Conservation (phyloP, 2,329 filamentous ascomycete genomes). For the Fusarium equiseti region DNA sequence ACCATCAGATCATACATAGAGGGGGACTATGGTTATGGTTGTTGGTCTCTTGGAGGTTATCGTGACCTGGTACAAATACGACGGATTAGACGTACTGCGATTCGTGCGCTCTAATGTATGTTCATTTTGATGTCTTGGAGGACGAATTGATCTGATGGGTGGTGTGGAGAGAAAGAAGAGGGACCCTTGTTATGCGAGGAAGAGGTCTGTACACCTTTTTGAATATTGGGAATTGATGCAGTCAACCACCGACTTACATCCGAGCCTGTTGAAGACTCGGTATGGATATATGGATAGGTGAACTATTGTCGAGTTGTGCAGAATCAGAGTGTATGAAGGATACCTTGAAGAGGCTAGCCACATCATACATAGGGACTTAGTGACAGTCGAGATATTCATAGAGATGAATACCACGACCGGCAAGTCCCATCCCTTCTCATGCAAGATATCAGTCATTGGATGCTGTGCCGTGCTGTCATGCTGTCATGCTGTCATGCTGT, state of each 20-base stretch:
- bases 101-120: constrained; percentile 18
- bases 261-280: constrained; percentile 16
- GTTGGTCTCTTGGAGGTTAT: neutral
- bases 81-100: neutral
- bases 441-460: neutral
- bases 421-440: neutral
- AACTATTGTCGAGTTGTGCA: neutral
- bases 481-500: constrained; percentile 9
- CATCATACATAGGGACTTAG: neutral
- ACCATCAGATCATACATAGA: neutral
- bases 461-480: constrained; percentile 12
- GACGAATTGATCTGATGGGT: constrained; percentile 18
- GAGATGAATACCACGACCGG: neutral
- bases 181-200: constrained; percentile 38
- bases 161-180: constrained; percentile 39
- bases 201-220: constrained; percentile 40
- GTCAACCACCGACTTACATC: constrained; percentile 13
- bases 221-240: constrained; percentile 16
- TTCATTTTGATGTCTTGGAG: neutral
- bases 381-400: neutral
- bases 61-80: constrained; percentile 8
- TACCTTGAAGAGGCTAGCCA: neutral
- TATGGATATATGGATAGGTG: neutral
- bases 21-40: neutral
- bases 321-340: fast-evolving